These are phyloP conservation scores for Yamadazyma takamatsuzukensis DNA, from an alignment of 805 yeast genomes.

Conservation along the genomic window DNA sequence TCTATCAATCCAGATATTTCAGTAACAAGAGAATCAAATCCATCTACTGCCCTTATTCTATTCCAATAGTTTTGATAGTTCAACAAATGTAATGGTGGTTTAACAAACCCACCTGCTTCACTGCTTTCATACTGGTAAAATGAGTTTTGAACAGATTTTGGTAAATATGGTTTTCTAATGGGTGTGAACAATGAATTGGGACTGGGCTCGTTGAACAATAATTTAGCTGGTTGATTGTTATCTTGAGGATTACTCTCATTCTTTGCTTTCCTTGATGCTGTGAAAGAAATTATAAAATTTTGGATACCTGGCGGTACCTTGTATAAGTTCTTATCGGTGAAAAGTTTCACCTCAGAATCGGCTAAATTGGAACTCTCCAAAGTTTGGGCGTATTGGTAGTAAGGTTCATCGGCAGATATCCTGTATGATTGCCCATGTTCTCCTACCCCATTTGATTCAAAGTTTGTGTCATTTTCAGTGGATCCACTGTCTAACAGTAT, in stretches of 20 bases:
- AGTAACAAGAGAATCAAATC: slow-evolving; percentile 28
- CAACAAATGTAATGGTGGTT: slow-evolving; percentile 32
- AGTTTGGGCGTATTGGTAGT: slow-evolving; percentile 20
- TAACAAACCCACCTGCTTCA: slow-evolving; percentile 11
- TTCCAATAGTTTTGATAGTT: slow-evolving; percentile 41
- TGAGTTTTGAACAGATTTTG: slow-evolving; percentile 18
- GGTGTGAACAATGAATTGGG: slow-evolving; percentile 20
- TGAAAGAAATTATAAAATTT: slow-evolving; percentile 35
- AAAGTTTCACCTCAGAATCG: slow-evolving; percentile 28
- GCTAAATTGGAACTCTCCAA: slow-evolving; percentile 29
- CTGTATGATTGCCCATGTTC: background rate
- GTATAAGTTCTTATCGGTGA: slow-evolving; percentile 31
- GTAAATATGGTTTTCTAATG: slow-evolving; percentile 33
- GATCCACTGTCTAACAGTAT: slow-evolving; percentile 3
- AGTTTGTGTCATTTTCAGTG: slow-evolving; percentile 1
- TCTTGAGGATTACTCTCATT: slow-evolving; percentile 14
- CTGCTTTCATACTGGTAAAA: slow-evolving; percentile 6
- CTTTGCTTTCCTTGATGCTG: slow-evolving; percentile 26
- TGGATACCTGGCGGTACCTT: slow-evolving; percentile 42
- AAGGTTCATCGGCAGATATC: slow-evolving; percentile 4
- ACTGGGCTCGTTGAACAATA: slow-evolving; percentile 12
- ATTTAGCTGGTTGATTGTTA: no score
- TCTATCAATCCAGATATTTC: slow-evolving; percentile 23
- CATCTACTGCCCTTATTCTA: slow-evolving; percentile 29
- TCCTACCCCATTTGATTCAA: no score